phyloP scores from a whole-genome alignment of 164 flowering plant species.

The Sedum album region DNA sequence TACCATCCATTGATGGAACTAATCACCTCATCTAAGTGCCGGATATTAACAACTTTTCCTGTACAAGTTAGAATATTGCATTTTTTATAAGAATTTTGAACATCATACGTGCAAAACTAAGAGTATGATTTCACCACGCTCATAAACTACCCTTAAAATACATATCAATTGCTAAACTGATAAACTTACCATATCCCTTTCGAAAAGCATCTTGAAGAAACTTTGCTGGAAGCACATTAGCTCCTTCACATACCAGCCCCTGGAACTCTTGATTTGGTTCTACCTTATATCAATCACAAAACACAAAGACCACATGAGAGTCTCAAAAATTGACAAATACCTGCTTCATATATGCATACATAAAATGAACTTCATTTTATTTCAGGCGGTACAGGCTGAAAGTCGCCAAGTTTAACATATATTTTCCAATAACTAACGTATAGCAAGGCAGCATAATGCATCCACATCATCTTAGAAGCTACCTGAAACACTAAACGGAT shows the following conservation, averaged over 20 bases:
- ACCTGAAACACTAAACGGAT: constrained; percentile 91
- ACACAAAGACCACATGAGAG: background rate
- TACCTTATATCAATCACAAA: constrained; percentile 73
- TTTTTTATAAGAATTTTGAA: background rate
- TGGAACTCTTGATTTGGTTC: constrained; percentile 98
- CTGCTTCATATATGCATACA: background rate
- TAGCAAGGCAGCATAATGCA: background rate
- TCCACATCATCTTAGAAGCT: constrained; percentile 5
- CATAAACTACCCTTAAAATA: background rate
- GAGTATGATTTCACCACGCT: too few relatives aligned
- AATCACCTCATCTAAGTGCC: constrained; percentile 78
- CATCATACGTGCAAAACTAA: background rate
- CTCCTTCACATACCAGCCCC: constrained; percentile 96
- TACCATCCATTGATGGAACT: constrained; percentile 91
- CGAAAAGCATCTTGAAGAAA: constrained; percentile 82
- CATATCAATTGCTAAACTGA: background rate
- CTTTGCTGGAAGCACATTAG: constrained; percentile 92
- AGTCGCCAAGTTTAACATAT: too few relatives aligned
- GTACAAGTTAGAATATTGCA: constrained; percentile 67
- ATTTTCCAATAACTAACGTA: too few relatives aligned
- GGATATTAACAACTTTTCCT: constrained; percentile 89
- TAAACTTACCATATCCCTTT: constrained; percentile 73
- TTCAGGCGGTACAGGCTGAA: too few relatives aligned
- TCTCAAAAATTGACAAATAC: background rate
- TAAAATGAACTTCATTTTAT: background rate